These are phyloP conservation scores for Fennellomyces sp. DNA, from an alignment of 371 early-diverging fungal species.

Conservation along the genomic window DNA sequence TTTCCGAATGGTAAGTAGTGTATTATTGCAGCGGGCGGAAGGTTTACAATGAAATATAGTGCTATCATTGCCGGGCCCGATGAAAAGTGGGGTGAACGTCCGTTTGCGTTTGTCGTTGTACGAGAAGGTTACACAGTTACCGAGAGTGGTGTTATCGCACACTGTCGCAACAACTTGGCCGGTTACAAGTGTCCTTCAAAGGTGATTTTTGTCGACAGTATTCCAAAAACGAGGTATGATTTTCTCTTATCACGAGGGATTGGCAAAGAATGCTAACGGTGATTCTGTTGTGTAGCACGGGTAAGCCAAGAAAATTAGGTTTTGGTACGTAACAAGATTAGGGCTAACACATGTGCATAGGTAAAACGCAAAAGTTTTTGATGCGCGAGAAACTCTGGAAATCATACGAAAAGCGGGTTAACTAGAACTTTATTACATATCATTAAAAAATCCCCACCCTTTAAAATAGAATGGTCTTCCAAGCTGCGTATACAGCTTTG, in stretches of 20 bases:
- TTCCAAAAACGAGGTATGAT: slow-evolving; percentile 37
- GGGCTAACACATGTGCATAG: slow-evolving; percentile 8
- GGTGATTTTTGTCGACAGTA: slow-evolving; percentile 25
- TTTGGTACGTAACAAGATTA: background rate
- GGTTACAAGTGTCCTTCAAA: slow-evolving; percentile 51
- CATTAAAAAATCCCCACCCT: no score
- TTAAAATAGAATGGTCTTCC: no score
- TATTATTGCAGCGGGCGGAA: no score
- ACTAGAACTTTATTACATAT: no score
- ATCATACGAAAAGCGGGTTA: slow-evolving; percentile 12
- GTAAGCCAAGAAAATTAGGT: slow-evolving; percentile 13
- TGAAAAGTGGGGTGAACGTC: slow-evolving; percentile 74
- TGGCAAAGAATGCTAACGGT: no score
- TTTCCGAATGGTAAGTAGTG: slow-evolving; percentile 55
- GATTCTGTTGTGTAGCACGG: slow-evolving; percentile 13
- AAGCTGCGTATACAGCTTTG: no score
- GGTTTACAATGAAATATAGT: slow-evolving; percentile 17
- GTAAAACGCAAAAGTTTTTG: slow-evolving; percentile 41
- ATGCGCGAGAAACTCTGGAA: slow-evolving; percentile 26
- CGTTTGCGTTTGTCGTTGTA: slow-evolving; percentile 64
- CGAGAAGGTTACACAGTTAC: slow-evolving; percentile 36
- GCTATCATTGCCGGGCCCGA: slow-evolving; percentile 69
- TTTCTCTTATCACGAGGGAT: no score
- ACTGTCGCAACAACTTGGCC: slow-evolving; percentile 53
- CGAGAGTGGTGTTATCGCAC: slow-evolving; percentile 37